Evolutionary conservation across 306 rosid genomes (phyloP).

Genomic region (Lagenaria siceraria): DNA sequence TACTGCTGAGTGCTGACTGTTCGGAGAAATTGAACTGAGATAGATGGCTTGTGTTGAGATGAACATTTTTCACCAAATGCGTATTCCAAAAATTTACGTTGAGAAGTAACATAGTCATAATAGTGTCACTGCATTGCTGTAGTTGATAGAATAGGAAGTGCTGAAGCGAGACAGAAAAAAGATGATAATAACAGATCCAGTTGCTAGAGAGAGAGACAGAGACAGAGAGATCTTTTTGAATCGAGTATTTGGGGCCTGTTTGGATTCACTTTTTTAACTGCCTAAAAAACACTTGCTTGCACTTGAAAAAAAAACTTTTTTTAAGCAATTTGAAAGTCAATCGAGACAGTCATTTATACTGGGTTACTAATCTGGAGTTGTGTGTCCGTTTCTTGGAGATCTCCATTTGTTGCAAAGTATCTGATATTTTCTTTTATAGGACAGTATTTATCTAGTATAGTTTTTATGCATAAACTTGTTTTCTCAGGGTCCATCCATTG

Average conservation of each 20-base stretch:
- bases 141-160: neutral
- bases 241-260: neutral
- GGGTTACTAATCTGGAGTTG: neutral
- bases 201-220: neutral
- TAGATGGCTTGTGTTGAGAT: neutral
- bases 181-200: neutral
- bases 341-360: neutral
- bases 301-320: too few relatives aligned
- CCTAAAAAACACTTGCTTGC: too few relatives aligned
- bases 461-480: slow-evolving; percentile 5
- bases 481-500: slow-evolving; percentile 74
- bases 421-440: neutral
- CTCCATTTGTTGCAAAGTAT: neutral
- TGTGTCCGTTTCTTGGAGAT: neutral
- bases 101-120: neutral
- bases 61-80: neutral
- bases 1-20: neutral
- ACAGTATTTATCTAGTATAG: neutral
- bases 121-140: neutral
- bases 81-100: neutral
- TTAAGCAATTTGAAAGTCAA: too few relatives aligned
- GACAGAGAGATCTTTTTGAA: neutral
- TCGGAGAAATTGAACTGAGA: neutral
- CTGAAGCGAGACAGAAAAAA: neutral
- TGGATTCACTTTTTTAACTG: too few relatives aligned